Evolutionary conservation across 2,329 filamentous ascomycete genomes (phyloP).

Genomic region (Talaromyces sp.): DNA sequence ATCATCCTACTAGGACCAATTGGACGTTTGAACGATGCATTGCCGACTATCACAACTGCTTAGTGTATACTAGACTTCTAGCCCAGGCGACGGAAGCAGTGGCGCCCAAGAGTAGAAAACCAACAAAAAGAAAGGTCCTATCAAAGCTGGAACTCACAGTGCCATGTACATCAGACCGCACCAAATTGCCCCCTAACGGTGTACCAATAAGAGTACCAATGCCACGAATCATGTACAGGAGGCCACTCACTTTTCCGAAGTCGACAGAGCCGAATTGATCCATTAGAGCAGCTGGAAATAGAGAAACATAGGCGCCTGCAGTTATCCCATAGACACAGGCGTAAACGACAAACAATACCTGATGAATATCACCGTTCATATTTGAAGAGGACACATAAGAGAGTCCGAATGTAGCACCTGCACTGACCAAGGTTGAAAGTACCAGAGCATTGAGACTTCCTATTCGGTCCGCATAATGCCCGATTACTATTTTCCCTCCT

Average conservation of each 20-base stretch:
- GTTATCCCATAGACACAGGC: constrained; percentile 34
- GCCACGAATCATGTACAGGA: constrained; percentile 37
- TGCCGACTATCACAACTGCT: too few relatives aligned
- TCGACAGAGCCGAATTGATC: constrained; percentile 36
- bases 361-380: constrained; percentile 12
- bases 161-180: too few relatives aligned
- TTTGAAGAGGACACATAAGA: constrained; percentile 24
- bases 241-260: constrained; percentile 35
- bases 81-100: background rate
- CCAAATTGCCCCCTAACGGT: constrained; percentile 21
- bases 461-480: constrained; percentile 35
- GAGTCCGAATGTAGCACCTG: constrained; percentile 25
- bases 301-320: constrained; percentile 37
- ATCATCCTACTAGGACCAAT: too few relatives aligned
- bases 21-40: too few relatives aligned
- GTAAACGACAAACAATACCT: constrained; percentile 31
- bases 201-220: constrained; percentile 36
- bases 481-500: constrained; percentile 36
- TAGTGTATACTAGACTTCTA: too few relatives aligned
- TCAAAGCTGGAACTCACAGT: constrained; percentile 3
- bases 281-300: constrained; percentile 36
- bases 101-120: background rate
- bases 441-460: constrained; percentile 40
- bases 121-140: background rate
- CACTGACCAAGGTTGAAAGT: constrained; percentile 28